Conservation (phyloP, 2,329 filamentous ascomycete species). For the Ophiostoma novo-ulmi region DNA sequence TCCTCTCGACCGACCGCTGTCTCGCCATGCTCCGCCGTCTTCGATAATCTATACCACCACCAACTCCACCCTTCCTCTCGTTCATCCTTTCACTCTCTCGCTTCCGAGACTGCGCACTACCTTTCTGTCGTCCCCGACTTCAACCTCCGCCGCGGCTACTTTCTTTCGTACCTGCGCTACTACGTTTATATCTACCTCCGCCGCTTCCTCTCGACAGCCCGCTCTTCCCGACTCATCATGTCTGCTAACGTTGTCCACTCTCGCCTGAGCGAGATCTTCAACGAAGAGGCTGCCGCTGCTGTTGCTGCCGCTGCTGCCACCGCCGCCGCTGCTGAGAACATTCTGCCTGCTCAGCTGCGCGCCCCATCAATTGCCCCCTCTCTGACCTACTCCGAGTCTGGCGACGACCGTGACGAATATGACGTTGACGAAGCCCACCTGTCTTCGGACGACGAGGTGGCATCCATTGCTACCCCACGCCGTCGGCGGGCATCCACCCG, state of each 20-base stretch:
- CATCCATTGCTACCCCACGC: constrained; percentile 33
- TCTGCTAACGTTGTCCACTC: constrained; percentile 22
- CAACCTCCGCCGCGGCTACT: neutral
- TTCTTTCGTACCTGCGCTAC: neutral
- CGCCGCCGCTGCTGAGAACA: constrained; percentile 35
- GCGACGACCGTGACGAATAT: constrained; percentile 51
- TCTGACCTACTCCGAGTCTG: constrained; percentile 58
- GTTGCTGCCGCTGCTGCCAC: constrained; percentile 31
- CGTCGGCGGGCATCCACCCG: constrained; percentile 63
- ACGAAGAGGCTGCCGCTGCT: constrained; percentile 26
- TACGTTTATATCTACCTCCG: neutral
- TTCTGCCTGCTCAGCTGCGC: constrained; percentile 43
- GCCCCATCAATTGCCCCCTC: constrained; percentile 54
- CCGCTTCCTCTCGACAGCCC: neutral
- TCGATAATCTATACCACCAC: constrained; percentile 9
- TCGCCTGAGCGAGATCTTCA: constrained; percentile 27
- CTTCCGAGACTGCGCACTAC: constrained; percentile 7
- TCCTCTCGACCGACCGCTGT: neutral
- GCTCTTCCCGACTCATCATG: constrained; percentile 21
- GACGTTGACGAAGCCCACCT: constrained; percentile 44
- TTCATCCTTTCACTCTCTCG: neutral
- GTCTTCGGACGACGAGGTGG: constrained; percentile 34
- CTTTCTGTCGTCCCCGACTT: neutral
- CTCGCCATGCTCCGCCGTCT: constrained; percentile 17
- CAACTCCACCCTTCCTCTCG: constrained; percentile 10